phyloP scores from a whole-genome alignment of 768 basidiomycete genomes.

The Calocybe indica region DNA sequence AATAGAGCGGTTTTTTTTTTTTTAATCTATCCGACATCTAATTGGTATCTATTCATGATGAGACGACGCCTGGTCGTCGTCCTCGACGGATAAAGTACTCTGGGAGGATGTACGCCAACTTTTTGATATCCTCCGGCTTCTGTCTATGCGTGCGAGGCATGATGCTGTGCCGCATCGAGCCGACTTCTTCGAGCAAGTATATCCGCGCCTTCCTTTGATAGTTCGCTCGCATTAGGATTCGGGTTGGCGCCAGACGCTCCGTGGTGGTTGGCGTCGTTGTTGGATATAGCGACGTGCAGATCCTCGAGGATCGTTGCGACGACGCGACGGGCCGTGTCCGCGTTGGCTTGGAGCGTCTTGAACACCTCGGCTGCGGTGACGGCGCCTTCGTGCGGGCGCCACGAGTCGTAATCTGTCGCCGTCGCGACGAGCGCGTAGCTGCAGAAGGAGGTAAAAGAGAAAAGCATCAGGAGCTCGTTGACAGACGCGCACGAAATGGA shows the following conservation, averaged over 20 bases:
- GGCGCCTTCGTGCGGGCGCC: conserved; percentile 72
- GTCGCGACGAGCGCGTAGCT: conserved; percentile 92
- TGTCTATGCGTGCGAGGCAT: conserved; percentile 62
- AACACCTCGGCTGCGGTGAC: conserved; percentile 92
- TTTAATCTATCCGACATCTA: too few relatives aligned
- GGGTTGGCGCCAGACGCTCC: conserved; percentile 41
- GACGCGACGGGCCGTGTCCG: conserved; percentile 77
- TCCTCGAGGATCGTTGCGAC: conserved; percentile 66
- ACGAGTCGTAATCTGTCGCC: conserved; percentile 94
- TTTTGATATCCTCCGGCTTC: conserved; percentile 55
- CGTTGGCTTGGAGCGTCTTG: conserved; percentile 83
- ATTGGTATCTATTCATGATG: too few relatives aligned
- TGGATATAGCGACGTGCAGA: conserved; percentile 19
- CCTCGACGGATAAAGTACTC: conserved; percentile 52
- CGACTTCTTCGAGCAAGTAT: conserved; percentile 65
- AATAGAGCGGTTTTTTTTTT: too few relatives aligned
- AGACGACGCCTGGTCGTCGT: neutral
- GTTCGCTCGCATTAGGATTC: neutral
- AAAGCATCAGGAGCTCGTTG: neutral
- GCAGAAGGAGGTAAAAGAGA: neutral
- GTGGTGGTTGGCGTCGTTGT: conserved; percentile 23
- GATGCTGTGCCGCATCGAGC: conserved; percentile 82
- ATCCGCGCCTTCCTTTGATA: conserved; percentile 14
- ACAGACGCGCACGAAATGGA: neutral
- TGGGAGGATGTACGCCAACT: conserved; percentile 72